Evolutionary conservation across 2,329 filamentous ascomycete species (phyloP), one percentile per base, ranked within the genome.

Genomic region (Didymosphaeria variabile): DNA sequence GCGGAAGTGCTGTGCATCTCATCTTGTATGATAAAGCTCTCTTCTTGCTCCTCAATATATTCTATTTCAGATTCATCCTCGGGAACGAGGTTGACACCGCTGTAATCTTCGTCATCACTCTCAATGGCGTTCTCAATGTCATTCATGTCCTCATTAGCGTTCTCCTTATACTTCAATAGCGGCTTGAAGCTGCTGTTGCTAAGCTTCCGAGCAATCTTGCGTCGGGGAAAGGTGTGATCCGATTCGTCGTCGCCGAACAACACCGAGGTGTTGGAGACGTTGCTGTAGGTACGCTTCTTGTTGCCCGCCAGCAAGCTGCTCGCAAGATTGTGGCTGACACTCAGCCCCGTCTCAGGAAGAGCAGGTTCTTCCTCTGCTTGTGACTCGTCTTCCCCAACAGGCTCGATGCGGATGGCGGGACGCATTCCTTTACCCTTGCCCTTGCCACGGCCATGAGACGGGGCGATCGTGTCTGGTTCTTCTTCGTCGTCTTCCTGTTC

Each of bases 61-160:
- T 91, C 87, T 77, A 94, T 90, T 76, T 94, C 91, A 65, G 92
- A 90, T 64, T 94, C 90, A 46, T 76, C 73, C 69, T 94, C 91
- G 67, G 87, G 91, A 62, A 96, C 90, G 54, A 93, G 87, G 73
- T 94, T 91, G 61, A 96, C 90, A 40, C 88, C 90, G 56, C 85
- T 87, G 71, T 93, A 91, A 61, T 90, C 87, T 64, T 79, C 77
- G 64, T 79, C 77, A 54, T 79, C 75, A 58, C 69, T 75, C 54
- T 76, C 75, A 54, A 78, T 77, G 47, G 73, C 75, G 66, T 78
- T 75, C 49, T 79, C 77, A 63, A 67, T 64, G n/a, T 60, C 58
- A 50, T 65, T 61, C 52, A 66, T 55, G 57, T 65, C 46, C 9
- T 63, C 59, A 36, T 70, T 60, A 38, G 68, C 65, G 61, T 66